Percentiles rank a stretch among this genome's conserved stretches.
Conservation (phyloP, 345 rosid species). For the Ceriops zippeliana region DNA sequence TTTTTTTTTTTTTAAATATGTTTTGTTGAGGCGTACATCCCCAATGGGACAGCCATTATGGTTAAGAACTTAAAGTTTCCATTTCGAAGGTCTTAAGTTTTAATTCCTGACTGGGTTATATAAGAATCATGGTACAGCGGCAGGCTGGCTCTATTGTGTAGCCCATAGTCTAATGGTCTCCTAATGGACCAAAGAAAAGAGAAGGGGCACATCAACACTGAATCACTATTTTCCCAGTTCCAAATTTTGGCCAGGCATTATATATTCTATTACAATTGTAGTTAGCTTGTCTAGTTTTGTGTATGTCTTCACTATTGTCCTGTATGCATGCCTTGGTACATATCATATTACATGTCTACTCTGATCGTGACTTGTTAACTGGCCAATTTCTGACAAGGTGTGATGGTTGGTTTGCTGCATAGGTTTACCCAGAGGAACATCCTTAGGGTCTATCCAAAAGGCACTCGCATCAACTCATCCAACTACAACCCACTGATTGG, state of each 20-base stretch:
- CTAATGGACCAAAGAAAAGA: too few species aligned
- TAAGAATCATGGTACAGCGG: too few species aligned
- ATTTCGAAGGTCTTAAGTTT: too few species aligned
- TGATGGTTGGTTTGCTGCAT: conserved; percentile 23
- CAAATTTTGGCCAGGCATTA: not conserved
- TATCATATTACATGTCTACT: not conserved
- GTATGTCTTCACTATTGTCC: not conserved
- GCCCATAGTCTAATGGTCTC: too few species aligned
- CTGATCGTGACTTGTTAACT: conserved; percentile 5
- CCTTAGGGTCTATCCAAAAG: conserved; percentile 84
- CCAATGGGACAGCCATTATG: too few species aligned
- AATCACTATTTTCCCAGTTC: not conserved
- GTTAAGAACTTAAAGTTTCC: too few species aligned
- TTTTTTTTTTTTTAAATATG: too few species aligned
- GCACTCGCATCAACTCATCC: conserved; percentile 65
- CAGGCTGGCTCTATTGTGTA: too few species aligned
- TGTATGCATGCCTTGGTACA: not conserved
- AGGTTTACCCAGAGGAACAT: conserved; percentile 83
- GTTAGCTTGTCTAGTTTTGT: not conserved
- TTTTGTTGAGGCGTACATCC: too few species aligned
- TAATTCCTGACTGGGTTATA: too few species aligned
- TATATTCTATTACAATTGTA: not conserved
- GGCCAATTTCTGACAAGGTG: not conserved
- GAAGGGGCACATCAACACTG: too few species aligned
- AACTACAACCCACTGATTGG: conserved; percentile 67